Evolutionary conservation across 352 stramenopile genomes (phyloP).

Genomic region (Phytopythium ostracodes): DNA sequence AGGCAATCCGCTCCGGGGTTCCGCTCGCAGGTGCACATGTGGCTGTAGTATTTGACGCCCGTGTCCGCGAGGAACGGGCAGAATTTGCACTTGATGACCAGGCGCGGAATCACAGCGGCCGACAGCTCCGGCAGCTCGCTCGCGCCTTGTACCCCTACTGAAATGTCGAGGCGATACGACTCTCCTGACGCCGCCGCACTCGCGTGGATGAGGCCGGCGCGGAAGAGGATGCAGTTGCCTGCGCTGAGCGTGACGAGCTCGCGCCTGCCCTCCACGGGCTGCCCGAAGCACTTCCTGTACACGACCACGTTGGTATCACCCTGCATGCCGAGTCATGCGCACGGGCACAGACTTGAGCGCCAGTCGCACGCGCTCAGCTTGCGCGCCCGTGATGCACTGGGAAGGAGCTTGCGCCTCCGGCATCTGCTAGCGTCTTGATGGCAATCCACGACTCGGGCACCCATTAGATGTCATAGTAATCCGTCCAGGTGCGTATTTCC

Average conservation of each 20-base stretch:
- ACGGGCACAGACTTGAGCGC: neutral
- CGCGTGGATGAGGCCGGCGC: neutral
- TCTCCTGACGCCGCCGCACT: neutral
- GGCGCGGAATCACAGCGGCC: neutral
- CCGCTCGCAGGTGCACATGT: neutral
- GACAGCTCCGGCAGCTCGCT: neutral
- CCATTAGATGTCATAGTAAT: neutral
- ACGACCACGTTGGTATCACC: neutral
- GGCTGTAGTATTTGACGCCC: neutral
- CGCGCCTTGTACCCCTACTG: neutral
- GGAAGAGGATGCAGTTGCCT: neutral
- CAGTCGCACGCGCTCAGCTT: neutral
- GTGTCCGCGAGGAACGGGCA: neutral
- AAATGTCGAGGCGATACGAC: neutral
- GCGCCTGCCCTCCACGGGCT: neutral
- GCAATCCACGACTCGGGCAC: neutral
- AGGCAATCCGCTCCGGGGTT: neutral
- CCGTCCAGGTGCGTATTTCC: too few species aligned
- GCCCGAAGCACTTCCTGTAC: neutral
- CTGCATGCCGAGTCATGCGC: neutral
- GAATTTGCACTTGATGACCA: neutral
- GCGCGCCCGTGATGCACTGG: neutral
- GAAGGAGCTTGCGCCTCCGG: neutral
- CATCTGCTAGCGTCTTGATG: neutral
- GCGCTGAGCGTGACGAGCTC: neutral